These are phyloP conservation scores for Polyporus tsugae DNA, from an alignment of 1,284 basidiomycete species.

Conservation along the genomic window DNA sequence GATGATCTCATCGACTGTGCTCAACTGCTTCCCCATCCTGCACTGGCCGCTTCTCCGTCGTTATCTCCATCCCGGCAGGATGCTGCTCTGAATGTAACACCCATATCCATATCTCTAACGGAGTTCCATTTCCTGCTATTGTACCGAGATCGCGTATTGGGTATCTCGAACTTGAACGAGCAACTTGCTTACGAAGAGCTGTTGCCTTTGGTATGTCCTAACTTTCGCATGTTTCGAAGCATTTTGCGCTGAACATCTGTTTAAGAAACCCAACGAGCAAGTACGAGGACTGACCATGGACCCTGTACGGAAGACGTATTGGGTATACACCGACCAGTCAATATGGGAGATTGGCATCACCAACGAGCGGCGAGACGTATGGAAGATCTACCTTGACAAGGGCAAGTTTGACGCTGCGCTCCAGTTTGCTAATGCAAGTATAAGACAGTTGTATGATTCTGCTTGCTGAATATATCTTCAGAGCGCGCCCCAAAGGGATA, in stretches of 20 bases:
- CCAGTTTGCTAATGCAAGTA: conserved; percentile 78
- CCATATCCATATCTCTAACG: conserved; percentile 84
- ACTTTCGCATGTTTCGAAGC: conserved; percentile 2
- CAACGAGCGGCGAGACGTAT: conserved; percentile 94
- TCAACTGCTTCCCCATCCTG: conserved; percentile 72
- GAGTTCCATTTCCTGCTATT: conserved; percentile 94
- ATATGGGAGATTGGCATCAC: conserved; percentile 89
- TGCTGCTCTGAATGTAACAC: conserved; percentile 49
- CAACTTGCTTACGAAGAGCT: conserved; percentile 86
- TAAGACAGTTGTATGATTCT: fast-evolving
- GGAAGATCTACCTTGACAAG: conserved; percentile 90
- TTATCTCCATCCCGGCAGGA: conserved; percentile 30
- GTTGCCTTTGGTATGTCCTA: conserved; percentile 72
- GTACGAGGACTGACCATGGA: conserved; percentile 84
- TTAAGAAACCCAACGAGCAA: conserved; percentile 75
- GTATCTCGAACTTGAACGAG: conserved; percentile 85
- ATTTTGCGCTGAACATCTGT: background rate
- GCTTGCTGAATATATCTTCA: conserved; percentile 40
- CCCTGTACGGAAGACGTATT: conserved; percentile 89
- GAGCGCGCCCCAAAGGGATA: conserved; percentile 87
- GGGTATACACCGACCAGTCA: conserved; percentile 92
- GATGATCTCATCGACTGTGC: conserved; percentile 86
- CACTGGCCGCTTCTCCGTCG: conserved; percentile 41
- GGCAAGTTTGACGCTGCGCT: conserved; percentile 83
- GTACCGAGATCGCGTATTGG: conserved; percentile 83